A percentile compares a stretch with the other conserved stretches of the same genome.
Conservation (phyloP, 306 rosid species). For the Castanea mollissima region DNA sequence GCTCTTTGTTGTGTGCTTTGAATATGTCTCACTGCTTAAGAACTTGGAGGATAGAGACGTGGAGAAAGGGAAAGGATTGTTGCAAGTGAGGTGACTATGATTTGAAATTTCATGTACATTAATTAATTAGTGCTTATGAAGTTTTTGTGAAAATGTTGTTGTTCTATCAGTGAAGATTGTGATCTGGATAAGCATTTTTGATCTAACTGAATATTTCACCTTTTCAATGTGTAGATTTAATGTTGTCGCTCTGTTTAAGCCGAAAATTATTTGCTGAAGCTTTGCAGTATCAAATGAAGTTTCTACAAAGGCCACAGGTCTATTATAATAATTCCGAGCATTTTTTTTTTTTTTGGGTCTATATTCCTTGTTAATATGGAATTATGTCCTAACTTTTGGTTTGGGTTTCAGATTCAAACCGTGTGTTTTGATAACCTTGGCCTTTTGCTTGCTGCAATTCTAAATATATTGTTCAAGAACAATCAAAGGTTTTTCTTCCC, state of each 20-base stretch:
- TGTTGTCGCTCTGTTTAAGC: constrained; percentile 30
- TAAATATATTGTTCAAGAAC: constrained; percentile 56
- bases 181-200: neutral
- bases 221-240: constrained; percentile 10
- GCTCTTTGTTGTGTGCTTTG: too few relatives aligned
- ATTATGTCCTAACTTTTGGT: constrained; percentile 7
- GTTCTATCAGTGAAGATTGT: too few relatives aligned
- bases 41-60: too few relatives aligned
- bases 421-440: constrained; percentile 96
- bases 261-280: constrained; percentile 87
- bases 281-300: constrained; percentile 86
- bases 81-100: too few relatives aligned
- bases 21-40: too few relatives aligned
- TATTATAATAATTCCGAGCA: neutral
- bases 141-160: too few relatives aligned
- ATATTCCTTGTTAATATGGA: neutral
- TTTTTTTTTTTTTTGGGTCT: neutral
- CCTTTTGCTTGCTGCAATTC: constrained; percentile 68
- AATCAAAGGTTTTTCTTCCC: constrained; percentile 52
- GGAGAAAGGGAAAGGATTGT: too few relatives aligned
- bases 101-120: too few relatives aligned
- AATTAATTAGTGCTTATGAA: too few relatives aligned
- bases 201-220: neutral
- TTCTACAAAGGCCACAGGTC: constrained; percentile 90
- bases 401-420: constrained; percentile 76